Conservation (phyloP, 768 basidiomycete genomes). For the Tricholoma saponaceum region DNA sequence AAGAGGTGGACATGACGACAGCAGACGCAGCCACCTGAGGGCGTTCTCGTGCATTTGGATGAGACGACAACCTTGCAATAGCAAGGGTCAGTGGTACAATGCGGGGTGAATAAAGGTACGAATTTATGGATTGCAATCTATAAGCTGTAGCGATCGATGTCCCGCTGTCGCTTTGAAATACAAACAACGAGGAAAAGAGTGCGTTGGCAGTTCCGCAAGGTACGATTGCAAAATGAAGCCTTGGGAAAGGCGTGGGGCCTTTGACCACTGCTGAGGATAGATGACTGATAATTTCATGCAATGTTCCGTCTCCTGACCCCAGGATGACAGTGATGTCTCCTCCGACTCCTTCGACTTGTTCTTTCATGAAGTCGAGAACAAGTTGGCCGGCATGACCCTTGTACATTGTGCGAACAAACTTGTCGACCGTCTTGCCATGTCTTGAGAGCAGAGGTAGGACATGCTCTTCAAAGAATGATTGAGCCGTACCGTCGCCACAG, state of each 20-base stretch:
- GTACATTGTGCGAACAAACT: constrained; percentile 43
- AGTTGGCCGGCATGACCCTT: constrained; percentile 52
- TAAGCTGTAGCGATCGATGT: constrained; percentile 27
- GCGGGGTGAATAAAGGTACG: constrained; percentile 38
- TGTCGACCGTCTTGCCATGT: constrained; percentile 34
- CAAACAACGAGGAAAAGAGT: constrained; percentile 75
- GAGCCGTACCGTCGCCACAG: constrained; percentile 57
- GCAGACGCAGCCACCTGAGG: constrained; percentile 41
- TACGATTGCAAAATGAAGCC: constrained; percentile 46
- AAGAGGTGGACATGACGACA: constrained; percentile 81
- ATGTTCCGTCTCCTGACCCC: constrained; percentile 87
- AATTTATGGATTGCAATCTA: constrained; percentile 52
- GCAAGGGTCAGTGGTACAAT: constrained; percentile 50
- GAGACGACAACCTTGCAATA: constrained; percentile 39
- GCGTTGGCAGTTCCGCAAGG: constrained; percentile 95
- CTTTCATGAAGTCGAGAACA: constrained; percentile 36
- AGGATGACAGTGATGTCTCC: constrained; percentile 48
- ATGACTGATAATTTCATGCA: constrained; percentile 81
- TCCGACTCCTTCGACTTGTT: constrained; percentile 1
- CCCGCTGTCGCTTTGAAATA: constrained; percentile 28
- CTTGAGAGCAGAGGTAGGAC: constrained; percentile 60
- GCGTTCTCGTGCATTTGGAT: constrained; percentile 20
- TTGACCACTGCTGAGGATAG: constrained; percentile 30
- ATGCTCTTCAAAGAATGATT: constrained; percentile 49
- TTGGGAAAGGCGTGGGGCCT: constrained; percentile 15